Base-by-base conservation (phyloP, 2,329 filamentous ascomycete genomes). In the Fusarium sp. region DNA sequence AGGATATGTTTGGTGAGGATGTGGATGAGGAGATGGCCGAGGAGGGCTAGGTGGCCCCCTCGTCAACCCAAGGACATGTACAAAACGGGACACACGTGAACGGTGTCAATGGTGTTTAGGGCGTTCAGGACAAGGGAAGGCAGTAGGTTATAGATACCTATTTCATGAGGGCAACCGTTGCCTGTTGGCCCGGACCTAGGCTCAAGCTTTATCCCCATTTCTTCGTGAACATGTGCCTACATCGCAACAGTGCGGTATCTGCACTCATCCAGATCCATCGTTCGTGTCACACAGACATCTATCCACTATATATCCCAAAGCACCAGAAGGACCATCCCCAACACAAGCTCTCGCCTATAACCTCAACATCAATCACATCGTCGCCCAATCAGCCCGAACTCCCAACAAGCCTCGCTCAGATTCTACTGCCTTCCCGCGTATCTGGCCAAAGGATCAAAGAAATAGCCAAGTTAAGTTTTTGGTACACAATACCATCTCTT, bases 21-120 rank as follows among this genome's bases (percentile, higher is more conserved):
- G 86, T 85, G 58, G 88, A 89, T 72, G 86, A 90, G 79, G 90
- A 91, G 60, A 88, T 90, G 85, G 88, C 86, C 27, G 88, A 88
- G 69, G 79, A 82, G 59, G 64, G 65, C 58, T 76, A 75, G 71
- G 52, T 39, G 39, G 37, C 67, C 54, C 35, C 71, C 37, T 20
- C 68, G 43, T 61, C 72, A 52, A 29, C 31, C 52, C 61, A 57
- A 16, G 31, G 64, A 50, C 27, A 58, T 45, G 35, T 65, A 18
- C 50, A 67, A 54, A 65, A 45, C 18, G 52, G 58, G 56, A 58
- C 48, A 63, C 41, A 52, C 64, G 27, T 61, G n/a, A 58, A 52
- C 27, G 57, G 24, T 64, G 48, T 60, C 22, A 52, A 31, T 18
- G 72, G 75, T 67, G 73, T 77, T 77, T 62, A 64, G 45, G 75